Evolutionary conservation across 192 early-diverging fungal genomes (phyloP).

Genomic region (Entophlyctis helioformis): DNA sequence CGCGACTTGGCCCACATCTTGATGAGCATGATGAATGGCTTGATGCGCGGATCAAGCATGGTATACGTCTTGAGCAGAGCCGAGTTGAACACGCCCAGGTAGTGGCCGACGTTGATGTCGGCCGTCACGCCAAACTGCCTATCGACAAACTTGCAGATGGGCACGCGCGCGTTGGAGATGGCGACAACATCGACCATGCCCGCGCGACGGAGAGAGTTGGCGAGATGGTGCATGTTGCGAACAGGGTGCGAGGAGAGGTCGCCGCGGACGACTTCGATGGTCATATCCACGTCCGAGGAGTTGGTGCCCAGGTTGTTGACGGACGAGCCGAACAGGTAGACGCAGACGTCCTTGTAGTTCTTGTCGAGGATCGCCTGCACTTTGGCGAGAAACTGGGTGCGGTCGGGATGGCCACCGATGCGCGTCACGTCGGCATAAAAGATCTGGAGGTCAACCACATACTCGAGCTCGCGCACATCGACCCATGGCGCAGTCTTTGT

Average conservation of each 20-base stretch:
- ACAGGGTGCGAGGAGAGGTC: constrained; percentile 2
- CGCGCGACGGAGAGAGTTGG: constrained; percentile 4
- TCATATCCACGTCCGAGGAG: constrained; percentile 25
- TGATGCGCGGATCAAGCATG: constrained; percentile 72
- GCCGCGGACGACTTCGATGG: constrained; percentile 11
- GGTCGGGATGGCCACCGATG: no score
- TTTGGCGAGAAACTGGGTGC: no score
- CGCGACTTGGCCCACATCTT: constrained; percentile 86
- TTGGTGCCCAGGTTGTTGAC: constrained; percentile 24
- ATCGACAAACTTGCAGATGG: constrained; percentile 87
- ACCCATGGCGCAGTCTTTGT: no score
- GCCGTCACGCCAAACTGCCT: constrained; percentile 58
- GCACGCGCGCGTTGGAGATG: constrained; percentile 69
- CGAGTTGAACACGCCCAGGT: constrained; percentile 81
- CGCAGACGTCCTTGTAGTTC: no score
- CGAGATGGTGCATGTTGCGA: constrained; percentile 19
- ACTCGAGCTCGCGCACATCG: no score
- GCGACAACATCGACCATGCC: constrained; percentile 24
- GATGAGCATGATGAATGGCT: constrained; percentile 81
- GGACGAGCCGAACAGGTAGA: constrained; percentile 27
- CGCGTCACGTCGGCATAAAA: no score
- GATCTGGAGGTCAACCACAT: no score
- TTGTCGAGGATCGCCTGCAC: no score
- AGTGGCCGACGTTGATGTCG: constrained; percentile 93
- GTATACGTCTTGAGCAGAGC: constrained; percentile 83